phyloP scores from a whole-genome alignment of 1,284 basidiomycete genomes.

The Naganishia cerealis region DNA sequence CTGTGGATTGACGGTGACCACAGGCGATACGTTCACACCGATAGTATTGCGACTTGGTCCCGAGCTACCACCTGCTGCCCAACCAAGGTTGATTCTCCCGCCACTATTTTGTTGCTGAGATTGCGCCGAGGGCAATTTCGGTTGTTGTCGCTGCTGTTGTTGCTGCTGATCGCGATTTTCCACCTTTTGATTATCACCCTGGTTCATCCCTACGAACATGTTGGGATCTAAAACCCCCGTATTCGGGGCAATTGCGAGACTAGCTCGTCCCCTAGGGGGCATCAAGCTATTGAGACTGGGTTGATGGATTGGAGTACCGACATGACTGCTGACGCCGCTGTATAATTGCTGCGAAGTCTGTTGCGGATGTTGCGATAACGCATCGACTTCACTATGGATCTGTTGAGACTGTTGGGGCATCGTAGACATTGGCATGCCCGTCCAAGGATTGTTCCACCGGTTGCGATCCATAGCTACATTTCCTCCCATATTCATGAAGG shows the following conservation, averaged over 20 bases:
- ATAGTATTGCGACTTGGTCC: background rate
- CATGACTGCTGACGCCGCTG: constrained; percentile 6
- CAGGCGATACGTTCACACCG: constrained; percentile 10
- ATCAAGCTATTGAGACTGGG: constrained; percentile 26
- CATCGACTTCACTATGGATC: background rate
- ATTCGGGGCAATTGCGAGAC: background rate
- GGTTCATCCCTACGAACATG: constrained; percentile 17
- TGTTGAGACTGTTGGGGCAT: constrained; percentile 1
- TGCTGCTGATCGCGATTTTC: background rate
- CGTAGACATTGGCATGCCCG: constrained; percentile 5
- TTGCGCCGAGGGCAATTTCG: background rate
- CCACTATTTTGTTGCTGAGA: background rate
- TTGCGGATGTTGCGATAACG: background rate
- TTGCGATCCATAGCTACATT: constrained; percentile 4
- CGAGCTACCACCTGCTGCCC: constrained; percentile 4
- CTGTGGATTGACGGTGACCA: background rate
- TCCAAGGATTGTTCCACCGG: constrained; percentile 14
- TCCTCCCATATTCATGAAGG: constrained; percentile 11
- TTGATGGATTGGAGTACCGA: constrained; percentile 20
- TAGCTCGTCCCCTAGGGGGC: constrained; percentile 10
- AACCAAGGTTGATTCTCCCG: constrained; percentile 15
- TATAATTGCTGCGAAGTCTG: background rate
- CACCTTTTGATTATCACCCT: background rate
- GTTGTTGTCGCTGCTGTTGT: background rate
- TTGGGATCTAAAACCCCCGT: constrained; percentile 12